Conservation (phyloP, 768 basidiomycete genomes). For the Jaapia argillacea region DNA sequence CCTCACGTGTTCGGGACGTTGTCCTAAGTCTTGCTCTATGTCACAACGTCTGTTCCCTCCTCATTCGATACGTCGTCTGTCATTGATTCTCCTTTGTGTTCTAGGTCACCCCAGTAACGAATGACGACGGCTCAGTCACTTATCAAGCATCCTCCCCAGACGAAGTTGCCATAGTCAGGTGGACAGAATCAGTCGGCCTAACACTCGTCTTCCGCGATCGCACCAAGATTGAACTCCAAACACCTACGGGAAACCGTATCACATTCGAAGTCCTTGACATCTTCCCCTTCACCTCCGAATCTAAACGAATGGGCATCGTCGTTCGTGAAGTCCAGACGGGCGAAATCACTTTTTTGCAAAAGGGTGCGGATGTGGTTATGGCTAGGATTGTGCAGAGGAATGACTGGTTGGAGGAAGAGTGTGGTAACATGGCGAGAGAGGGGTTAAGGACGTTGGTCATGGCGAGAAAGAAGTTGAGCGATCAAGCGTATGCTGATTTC, state of each 20-base stretch:
- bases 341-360: constrained; percentile 86
- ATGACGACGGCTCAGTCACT: constrained; percentile 90
- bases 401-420: constrained; percentile 99
- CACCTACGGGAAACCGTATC: constrained; percentile 52
- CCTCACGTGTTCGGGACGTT: constrained; percentile 84
- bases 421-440: constrained; percentile 96
- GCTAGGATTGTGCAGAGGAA: constrained; percentile 88
- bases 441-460: constrained; percentile 92
- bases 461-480: constrained; percentile 66
- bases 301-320: constrained; percentile 98
- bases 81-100: constrained; percentile 1
- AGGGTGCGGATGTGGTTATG: constrained; percentile 99
- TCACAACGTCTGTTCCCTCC: constrained; percentile 67
- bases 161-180: constrained; percentile 96
- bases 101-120: constrained; percentile 90
- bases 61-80: background rate
- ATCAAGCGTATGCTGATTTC: constrained; percentile 66
- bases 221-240: constrained; percentile 76
- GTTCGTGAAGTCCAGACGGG: constrained; percentile 69
- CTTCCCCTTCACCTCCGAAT: constrained; percentile 98
- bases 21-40: constrained; percentile 91
- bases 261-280: constrained; percentile 84
- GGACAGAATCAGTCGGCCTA: constrained; percentile 92
- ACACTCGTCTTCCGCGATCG: constrained; percentile 86
- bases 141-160: constrained; percentile 99